Conservation (phyloP, 352 stramenopile species). For the Phytophthora aleatoria region DNA sequence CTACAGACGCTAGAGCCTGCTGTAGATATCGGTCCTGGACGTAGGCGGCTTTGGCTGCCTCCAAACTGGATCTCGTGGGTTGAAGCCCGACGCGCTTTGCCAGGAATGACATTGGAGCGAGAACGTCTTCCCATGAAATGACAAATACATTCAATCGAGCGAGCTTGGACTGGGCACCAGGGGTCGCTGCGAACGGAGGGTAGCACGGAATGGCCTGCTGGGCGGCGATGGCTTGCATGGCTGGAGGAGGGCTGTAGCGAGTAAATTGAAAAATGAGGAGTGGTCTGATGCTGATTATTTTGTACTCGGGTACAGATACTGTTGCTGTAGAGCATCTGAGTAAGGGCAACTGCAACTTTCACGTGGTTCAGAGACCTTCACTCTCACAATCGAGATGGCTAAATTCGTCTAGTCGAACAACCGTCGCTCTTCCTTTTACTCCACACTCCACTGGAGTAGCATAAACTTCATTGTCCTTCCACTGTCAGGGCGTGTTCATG, state of each 20-base stretch:
- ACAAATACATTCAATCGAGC: conserved; percentile 36
- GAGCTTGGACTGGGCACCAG: neutral
- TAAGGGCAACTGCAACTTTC: conserved; percentile 23
- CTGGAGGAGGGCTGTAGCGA: neutral
- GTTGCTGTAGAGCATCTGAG: neutral
- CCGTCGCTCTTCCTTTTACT: no score
- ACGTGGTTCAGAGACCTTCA: conserved; percentile 15
- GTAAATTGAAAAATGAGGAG: conserved; percentile 23
- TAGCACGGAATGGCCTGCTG: conserved; percentile 21
- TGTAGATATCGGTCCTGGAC: conserved; percentile 53
- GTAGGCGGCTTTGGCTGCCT: conserved; percentile 34
- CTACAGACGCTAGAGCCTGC: conserved; percentile 52
- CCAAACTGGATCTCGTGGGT: conserved; percentile 36
- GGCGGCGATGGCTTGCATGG: conserved; percentile 13
- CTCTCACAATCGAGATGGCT: conserved; percentile 15
- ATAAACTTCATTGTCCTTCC: neutral
- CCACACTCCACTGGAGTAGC: no score
- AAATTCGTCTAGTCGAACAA: conserved; percentile 15
- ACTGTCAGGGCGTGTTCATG: conserved; percentile 11
- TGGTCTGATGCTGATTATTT: neutral
- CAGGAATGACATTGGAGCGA: conserved; percentile 53
- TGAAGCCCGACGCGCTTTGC: conserved; percentile 46
- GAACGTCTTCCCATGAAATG: conserved; percentile 65
- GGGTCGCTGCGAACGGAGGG: conserved; percentile 12
- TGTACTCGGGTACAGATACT: no score